A percentile compares a stretch with the other conserved stretches of the same genome.
phyloP scores from a whole-genome alignment of 2,329 filamentous ascomycete genomes.

The Pyrenophora teres region DNA sequence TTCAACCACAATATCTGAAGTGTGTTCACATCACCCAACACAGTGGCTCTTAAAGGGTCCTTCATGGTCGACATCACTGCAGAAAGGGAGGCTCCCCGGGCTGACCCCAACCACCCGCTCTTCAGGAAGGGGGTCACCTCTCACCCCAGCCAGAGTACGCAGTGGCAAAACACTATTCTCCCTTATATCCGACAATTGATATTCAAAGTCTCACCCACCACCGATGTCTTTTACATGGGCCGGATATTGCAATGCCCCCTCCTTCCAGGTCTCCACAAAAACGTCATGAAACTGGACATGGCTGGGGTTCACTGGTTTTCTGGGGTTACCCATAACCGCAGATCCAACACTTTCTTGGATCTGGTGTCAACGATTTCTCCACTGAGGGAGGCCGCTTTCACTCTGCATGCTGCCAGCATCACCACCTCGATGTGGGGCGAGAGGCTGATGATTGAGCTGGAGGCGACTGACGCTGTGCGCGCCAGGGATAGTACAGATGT shows the following conservation, averaged over 20 bases:
- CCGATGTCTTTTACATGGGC: slow-evolving; percentile 16
- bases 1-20: background rate
- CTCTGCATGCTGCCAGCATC: slow-evolving; percentile 79
- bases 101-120: slow-evolving; percentile 8
- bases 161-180: slow-evolving; percentile 19
- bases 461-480: slow-evolving; percentile 77
- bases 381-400: slow-evolving; percentile 78
- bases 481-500: slow-evolving; percentile 74
- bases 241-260: slow-evolving; percentile 9
- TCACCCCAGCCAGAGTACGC: background rate
- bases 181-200: slow-evolving; percentile 14
- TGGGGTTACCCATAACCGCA: slow-evolving; percentile 79
- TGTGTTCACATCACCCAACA: background rate
- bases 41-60: slow-evolving; percentile 1
- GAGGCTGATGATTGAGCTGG: slow-evolving; percentile 64
- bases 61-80: slow-evolving; percentile 10
- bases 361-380: slow-evolving; percentile 84
- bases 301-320: slow-evolving; percentile 51
- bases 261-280: slow-evolving; percentile 11
- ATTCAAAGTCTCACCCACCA: slow-evolving; percentile 19
- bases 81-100: slow-evolving; percentile 14
- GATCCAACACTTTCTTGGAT: slow-evolving; percentile 86
- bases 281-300: slow-evolving; percentile 51
- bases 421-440: slow-evolving; percentile 69
- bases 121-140: slow-evolving; percentile 17